Evolutionary conservation across 257 asterid genomes (phyloP), one percentile per base, ranked within the genome.

Genomic region (Catharanthus roseus): DNA sequence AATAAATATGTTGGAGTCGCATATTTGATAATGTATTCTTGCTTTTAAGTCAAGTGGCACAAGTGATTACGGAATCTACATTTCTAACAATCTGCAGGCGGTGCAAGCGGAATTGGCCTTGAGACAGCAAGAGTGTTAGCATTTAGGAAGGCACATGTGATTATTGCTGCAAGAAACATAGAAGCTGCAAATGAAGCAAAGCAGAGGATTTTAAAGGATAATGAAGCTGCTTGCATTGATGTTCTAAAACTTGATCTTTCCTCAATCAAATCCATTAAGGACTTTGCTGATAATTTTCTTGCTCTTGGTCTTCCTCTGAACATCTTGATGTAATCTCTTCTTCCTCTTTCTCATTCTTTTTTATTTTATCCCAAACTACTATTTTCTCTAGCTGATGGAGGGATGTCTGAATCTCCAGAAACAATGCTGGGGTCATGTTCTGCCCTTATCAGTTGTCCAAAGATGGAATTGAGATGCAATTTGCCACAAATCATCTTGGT

Each of bases 401-500:
- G 34, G 44, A 11, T 19, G 67, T 38, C 60, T 49, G 66, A 41
- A 38, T 67, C 42, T 78, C 6, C 89, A 93, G 99, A 86, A 95
- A 91, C 83, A 95, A 95, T 85, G 99, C 96, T 39, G 97, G 99
- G 2, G 78, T 91, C 66, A 91, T 95, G 97, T 88, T 86, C 76
- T 88, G 95, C 65, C 98, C 98, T 15, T 90, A 64, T 71, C 84
- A 87, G 80, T 90, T 89, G 68, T 90, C 98, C 24, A 73, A 85
- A 71, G 96, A 95, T 68, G 96, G 96, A 65, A 58, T 85, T 29
- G 97, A 95, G 83, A 80, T 88, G 78, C 99, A 95, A 68, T 89
- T 95, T 78, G 97, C 99, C 0, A 91, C 99, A 50, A 91, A 91
- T 83, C 95, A 95, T 84, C 88, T 95, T 13, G 98, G 98, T 90